Conservation (phyloP, 495 filamentous ascomycete genomes). For the Oleoguttula mirabilis region DNA sequence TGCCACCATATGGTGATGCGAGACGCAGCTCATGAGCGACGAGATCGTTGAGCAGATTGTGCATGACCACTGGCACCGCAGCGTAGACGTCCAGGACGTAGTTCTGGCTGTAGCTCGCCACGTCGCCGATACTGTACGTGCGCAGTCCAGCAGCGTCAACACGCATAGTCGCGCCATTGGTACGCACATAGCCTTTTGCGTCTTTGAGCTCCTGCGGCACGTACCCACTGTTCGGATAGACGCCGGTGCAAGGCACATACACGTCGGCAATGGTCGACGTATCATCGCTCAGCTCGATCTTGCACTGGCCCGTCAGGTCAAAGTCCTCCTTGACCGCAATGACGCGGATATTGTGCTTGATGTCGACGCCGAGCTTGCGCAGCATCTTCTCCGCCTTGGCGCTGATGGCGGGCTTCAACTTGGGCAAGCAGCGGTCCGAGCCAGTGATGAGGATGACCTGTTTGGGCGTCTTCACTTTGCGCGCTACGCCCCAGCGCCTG, state of each 20-base stretch:
- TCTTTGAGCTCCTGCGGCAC: slow-evolving; percentile 18
- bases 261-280: slow-evolving; percentile 19
- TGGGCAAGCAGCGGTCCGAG: slow-evolving; percentile 18
- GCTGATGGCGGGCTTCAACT: slow-evolving; percentile 1
- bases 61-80: slow-evolving; percentile 23
- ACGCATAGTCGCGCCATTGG: slow-evolving; percentile 14
- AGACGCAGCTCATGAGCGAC: slow-evolving; percentile 15
- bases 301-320: slow-evolving; percentile 10
- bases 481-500: not conserved
- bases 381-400: slow-evolving; percentile 19
- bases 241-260: slow-evolving; percentile 22
- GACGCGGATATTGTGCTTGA: slow-evolving; percentile 18
- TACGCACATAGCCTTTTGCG: slow-evolving; percentile 18
- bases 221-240: slow-evolving; percentile 22
- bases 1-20: slow-evolving; percentile 8
- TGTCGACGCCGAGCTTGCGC: slow-evolving; percentile 18
- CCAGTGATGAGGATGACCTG: slow-evolving; percentile 23
- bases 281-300: slow-evolving; percentile 19
- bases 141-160: slow-evolving; percentile 10
- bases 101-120: slow-evolving; percentile 23
- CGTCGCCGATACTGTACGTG: slow-evolving; percentile 26
- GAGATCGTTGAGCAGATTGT: slow-evolving; percentile 25
- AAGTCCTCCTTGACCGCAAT: slow-evolving; percentile 5
- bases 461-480: not conserved
- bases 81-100: slow-evolving; percentile 25